These are phyloP conservation scores for Pichia membranifaciens DNA, from an alignment of 805 yeast genomes.

Conservation along the genomic window DNA sequence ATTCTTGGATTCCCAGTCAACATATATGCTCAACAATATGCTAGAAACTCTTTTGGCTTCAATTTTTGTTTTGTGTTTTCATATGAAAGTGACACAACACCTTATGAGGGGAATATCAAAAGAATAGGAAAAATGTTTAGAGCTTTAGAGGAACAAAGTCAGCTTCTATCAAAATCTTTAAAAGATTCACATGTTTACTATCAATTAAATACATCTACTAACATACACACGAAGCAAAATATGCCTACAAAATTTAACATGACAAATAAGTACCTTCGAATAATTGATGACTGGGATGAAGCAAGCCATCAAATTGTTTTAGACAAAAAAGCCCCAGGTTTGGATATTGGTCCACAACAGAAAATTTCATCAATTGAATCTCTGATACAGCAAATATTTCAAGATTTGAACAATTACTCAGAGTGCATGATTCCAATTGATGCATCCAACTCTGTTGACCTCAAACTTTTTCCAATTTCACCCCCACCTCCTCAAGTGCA, in stretches of 20 bases:
- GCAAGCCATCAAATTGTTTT: constrained; percentile 22
- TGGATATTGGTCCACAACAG: constrained; percentile 20
- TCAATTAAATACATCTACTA: constrained; percentile 18
- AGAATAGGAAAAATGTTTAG: constrained; percentile 84
- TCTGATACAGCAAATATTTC: constrained; percentile 82
- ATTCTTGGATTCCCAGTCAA: constrained; percentile 88
- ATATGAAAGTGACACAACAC: constrained; percentile 71
- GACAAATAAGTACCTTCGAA: constrained; percentile 26
- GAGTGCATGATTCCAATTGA: constrained; percentile 95
- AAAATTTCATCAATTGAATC: constrained; percentile 55
- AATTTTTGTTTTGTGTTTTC: constrained; percentile 90
- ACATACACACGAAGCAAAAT: constrained; percentile 5
- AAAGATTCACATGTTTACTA: constrained; percentile 40
- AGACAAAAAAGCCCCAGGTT: constrained; percentile 18
- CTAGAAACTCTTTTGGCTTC: constrained; percentile 88
- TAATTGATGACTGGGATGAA: constrained; percentile 27
- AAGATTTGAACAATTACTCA: constrained; percentile 89
- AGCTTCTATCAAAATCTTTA: constrained; percentile 55
- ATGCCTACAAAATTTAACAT: constrained; percentile 4
- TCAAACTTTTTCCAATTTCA: constrained; percentile 86
- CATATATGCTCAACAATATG: constrained; percentile 66
- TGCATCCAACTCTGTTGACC: constrained; percentile 82
- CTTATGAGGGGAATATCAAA: constrained; percentile 79
- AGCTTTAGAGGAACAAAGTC: constrained; percentile 85
- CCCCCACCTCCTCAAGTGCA: constrained; percentile 73